These are phyloP conservation scores for Arthrobotrys sinensis DNA, from an alignment of 2,329 filamentous ascomycete genomes.

Conservation along the genomic window DNA sequence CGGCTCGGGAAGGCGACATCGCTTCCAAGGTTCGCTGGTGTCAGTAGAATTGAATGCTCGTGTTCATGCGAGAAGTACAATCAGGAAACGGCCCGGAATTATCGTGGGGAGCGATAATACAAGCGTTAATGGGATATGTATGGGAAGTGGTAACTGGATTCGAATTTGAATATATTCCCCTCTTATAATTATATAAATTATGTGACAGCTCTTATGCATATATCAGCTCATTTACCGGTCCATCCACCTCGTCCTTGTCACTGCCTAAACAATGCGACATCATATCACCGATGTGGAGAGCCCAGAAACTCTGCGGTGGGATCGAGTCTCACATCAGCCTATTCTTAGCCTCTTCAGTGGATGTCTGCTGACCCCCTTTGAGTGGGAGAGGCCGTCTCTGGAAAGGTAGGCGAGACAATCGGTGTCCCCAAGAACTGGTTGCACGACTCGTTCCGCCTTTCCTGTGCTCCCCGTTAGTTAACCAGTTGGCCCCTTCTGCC, in stretches of 20 bases:
- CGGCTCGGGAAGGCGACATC: constrained; percentile 53
- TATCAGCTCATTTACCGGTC: constrained; percentile 54
- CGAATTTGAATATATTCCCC: constrained; percentile 9
- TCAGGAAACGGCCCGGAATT: constrained; percentile 10
- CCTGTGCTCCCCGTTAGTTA: constrained; percentile 27
- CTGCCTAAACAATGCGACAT: constrained; percentile 29
- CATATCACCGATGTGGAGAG: constrained; percentile 45
- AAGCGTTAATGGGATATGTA: constrained; percentile 17
- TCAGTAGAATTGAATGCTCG: constrained; percentile 2
- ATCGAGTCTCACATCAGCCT: constrained; percentile 56
- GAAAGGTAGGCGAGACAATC: constrained; percentile 51
- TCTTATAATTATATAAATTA: constrained; percentile 24
- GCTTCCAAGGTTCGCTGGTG: constrained; percentile 29
- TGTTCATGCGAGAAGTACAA: constrained; percentile 38
- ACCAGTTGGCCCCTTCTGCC: constrained; percentile 19
- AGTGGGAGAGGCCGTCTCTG: constrained; percentile 31
- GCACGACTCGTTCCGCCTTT: constrained; percentile 56
- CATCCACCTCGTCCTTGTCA: constrained; percentile 26
- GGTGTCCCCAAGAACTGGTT: constrained; percentile 37
- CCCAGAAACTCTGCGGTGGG: constrained; percentile 23
- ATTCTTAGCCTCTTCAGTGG: constrained; percentile 47
- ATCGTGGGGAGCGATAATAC: constrained; percentile 7
- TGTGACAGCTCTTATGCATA: constrained; percentile 51
- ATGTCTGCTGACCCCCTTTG: constrained; percentile 53
- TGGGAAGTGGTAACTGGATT: constrained; percentile 22